Evolutionary conservation across 2,329 filamentous ascomycete genomes (phyloP), one percentile per base, ranked within the genome.

Genomic region (Colletotrichum sp.): DNA sequence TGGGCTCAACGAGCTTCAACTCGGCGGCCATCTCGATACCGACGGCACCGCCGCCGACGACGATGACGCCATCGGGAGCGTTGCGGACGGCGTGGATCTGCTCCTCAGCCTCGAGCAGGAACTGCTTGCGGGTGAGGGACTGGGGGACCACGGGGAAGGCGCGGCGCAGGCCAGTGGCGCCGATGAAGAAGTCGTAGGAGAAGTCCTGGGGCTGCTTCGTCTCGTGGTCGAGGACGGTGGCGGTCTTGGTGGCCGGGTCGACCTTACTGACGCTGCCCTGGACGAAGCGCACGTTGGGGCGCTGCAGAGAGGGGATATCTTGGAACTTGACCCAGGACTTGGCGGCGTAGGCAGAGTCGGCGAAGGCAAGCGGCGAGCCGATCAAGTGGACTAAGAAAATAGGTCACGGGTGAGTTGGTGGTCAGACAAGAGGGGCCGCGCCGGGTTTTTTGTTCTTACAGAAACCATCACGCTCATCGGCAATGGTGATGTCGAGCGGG

Each of bases 1-100:
- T 80, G 1, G 95, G 94, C 76, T 93, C 89, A 28, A 92, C 86
- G 61, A 90, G 83, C 83, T 96, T 96, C 70, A 96, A 86, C 84
- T 97, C 94, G 2, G 93, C 92, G 0, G 95, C 94, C 89, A 96
- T 95, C 82, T 96, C 94, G 70, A 96, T 92, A 10, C 95, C 95
- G 2, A 96, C 94, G 8, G 94, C 95, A 66, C 94, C 89, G 77
- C 94, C 94, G 21, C 94, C 94, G n/a, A 96, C 92, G 26, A 96
- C 88, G 1, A 94, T 90, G 2, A 96, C 90, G 1, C 90, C 91
- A 24, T 91, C 86, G 6, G 83, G 84, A 2, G 91, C 90, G 34
- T 86, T 85, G 48, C 87, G 82, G 3, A 92, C 87, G 15, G 85
- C 83, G 24, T 89, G 84, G 78, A 94, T 91, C 77, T 95, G 93